Conservation (phyloP, 306 rosid species). For the Glycine tomentella region DNA sequence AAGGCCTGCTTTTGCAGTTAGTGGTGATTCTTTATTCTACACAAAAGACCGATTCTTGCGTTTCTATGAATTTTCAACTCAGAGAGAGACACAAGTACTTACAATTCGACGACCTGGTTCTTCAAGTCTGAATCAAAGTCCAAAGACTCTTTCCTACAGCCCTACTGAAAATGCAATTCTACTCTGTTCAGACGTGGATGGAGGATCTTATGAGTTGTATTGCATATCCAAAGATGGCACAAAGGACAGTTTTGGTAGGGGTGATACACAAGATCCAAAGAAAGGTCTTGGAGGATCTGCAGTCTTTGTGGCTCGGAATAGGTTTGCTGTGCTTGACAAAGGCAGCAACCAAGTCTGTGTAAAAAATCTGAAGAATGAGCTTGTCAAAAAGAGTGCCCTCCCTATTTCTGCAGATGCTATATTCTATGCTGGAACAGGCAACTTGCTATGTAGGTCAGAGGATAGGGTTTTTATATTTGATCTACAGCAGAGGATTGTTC, state of each 20-base stretch:
- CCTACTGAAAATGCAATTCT: conserved; percentile 90
- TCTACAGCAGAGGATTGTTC: conserved; percentile 78
- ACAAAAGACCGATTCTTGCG: conserved; percentile 87
- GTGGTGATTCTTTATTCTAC: conserved; percentile 83
- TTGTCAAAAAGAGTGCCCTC: conserved; percentile 73
- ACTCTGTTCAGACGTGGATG: conserved; percentile 87
- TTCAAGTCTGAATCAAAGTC: conserved; percentile 77
- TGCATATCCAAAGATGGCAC: conserved; percentile 66
- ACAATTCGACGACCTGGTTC: conserved; percentile 91
- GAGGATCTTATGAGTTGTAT: conserved; percentile 90
- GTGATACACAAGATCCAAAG: conserved; percentile 88
- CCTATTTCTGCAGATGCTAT: conserved; percentile 81
- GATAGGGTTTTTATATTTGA: conserved; percentile 86
- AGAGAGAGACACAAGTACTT: conserved; percentile 82
- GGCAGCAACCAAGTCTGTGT: conserved; percentile 70
- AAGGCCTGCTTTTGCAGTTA: conserved; percentile 85
- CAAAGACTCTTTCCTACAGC: conserved; percentile 85
- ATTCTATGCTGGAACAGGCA: conserved; percentile 92
- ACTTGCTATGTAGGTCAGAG: conserved; percentile 84
- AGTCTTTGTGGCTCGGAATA: conserved; percentile 87
- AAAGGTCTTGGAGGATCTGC: conserved; percentile 95
- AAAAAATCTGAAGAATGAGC: conserved; percentile 80
- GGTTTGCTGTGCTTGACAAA: conserved; percentile 94
- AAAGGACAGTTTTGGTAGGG: conserved; percentile 73
- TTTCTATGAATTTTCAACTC: conserved; percentile 80